Evolutionary conservation across 2,329 filamentous ascomycete genomes (phyloP), one percentile per base, ranked within the genome.

Genomic region (Stemphylium lycopersici): DNA sequence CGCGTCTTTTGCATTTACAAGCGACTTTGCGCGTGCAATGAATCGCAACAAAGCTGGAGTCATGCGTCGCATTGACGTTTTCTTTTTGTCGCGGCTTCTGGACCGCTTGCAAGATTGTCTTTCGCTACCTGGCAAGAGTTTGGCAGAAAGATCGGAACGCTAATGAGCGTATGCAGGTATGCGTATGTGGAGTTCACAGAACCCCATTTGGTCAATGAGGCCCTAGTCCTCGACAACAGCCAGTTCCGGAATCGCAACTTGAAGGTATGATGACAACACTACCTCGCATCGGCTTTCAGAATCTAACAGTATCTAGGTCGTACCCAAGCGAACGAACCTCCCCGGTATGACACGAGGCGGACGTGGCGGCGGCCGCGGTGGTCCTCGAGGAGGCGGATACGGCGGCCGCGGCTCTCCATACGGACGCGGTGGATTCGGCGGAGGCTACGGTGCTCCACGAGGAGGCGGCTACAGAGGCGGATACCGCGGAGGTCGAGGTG

Each of bases 151-250:
- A 84, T 81, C 75, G 80, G 78, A 77, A 77, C 78, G 75, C 76
- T 77, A 78, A 77, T 76, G 69, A 65, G 75, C 74, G 73, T 75
- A 74, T 77, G 76, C 78, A 97, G 93, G 63, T 99, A 99, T 80
- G 95, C 95, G 72, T 99, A 99, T 79, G 95, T 99, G 69, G 95
- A 99, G 79, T 99, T 99, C 74, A 89, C 91, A 56, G 95, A 98
- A 79, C 92, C 95, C 43, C 93, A 87, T 77, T 83, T 97, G 58
- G 93, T 99, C 60, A 91, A 91, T 42, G 91, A 96, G 76, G 95
- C 95, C 22, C 84, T 99, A 57, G 92, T 98, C 36, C 82, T 99
- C 53, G 98, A 99, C 76, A 95, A 99, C 79, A 97, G 92, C 76
- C 84, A 96, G 53, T 96, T 99, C 80, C 92, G 95, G 70, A 93